Evolutionary conservation across 495 filamentous ascomycete species (phyloP).

Genomic region (Aspergillus biplanus): DNA sequence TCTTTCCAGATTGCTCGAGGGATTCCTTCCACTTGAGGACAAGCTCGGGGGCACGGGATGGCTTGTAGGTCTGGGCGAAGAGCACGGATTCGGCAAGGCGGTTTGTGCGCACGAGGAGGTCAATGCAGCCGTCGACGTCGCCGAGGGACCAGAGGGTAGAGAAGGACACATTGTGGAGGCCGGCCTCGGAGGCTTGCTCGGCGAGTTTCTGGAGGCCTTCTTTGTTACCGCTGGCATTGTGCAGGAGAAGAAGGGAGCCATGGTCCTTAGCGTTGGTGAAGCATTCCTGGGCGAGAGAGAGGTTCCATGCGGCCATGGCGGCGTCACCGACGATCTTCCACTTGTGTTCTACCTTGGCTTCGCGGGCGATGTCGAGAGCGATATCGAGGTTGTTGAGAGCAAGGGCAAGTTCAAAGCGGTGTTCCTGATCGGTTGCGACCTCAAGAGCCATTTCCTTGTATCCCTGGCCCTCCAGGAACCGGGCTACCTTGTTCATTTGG

Average conservation of each 20-base stretch:
- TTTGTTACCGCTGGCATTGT: constrained; percentile 77
- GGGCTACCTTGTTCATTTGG: constrained; percentile 95
- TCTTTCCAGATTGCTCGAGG: constrained; percentile 78
- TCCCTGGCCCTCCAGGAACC: constrained; percentile 96
- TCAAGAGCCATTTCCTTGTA: constrained; percentile 94
- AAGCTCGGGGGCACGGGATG: constrained; percentile 69
- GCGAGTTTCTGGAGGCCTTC: constrained; percentile 74
- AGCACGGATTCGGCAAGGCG: constrained; percentile 83
- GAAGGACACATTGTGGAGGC: constrained; percentile 90
- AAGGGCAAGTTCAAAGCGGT: constrained; percentile 93
- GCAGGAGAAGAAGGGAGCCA: constrained; percentile 83
- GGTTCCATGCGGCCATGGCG: constrained; percentile 83
- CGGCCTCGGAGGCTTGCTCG: constrained; percentile 71
- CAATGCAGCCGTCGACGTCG: constrained; percentile 80
- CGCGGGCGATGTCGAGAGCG: constrained; percentile 79
- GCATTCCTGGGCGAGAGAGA: constrained; percentile 87
- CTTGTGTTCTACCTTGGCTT: constrained; percentile 89
- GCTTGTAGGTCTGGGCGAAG: constrained; percentile 93
- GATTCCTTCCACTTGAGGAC: constrained; percentile 78
- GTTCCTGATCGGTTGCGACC: constrained; percentile 94
- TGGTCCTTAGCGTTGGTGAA: constrained; percentile 88
- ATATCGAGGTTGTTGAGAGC: constrained; percentile 80
- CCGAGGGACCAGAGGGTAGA: constrained; percentile 85
- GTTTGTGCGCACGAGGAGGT: constrained; percentile 76
- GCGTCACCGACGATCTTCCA: constrained; percentile 97